These are phyloP conservation scores for Botrytis sinoallii DNA, from an alignment of 2,329 filamentous ascomycete species.

Conservation along the genomic window DNA sequence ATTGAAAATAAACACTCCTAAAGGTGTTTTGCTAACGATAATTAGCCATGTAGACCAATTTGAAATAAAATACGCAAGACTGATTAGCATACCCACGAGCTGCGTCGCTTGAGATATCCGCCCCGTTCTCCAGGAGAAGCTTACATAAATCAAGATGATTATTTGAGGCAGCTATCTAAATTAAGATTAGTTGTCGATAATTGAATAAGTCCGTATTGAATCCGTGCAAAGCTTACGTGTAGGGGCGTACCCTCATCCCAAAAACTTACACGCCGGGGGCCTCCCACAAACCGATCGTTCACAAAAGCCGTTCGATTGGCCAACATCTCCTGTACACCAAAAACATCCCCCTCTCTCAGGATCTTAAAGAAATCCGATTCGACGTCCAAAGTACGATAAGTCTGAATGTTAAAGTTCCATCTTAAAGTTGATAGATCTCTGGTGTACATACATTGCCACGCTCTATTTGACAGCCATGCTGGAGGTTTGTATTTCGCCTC, in stretches of 20 bases:
- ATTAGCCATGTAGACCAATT: neutral
- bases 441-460: conserved; percentile 8
- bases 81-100: neutral
- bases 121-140: neutral
- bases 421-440: neutral
- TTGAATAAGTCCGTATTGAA: neutral
- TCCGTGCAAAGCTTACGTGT: neutral
- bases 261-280: too few relatives aligned
- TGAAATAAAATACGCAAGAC: neutral
- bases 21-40: neutral
- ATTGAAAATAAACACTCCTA: too few relatives aligned
- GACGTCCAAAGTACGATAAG: conserved; percentile 6
- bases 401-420: conserved; percentile 10
- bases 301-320: conserved; percentile 11
- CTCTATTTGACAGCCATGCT: conserved; percentile 9
- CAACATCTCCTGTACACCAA: conserved; percentile 16
- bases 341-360: conserved; percentile 7
- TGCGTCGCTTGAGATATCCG: neutral
- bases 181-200: neutral
- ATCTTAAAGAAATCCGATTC: neutral
- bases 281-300: neutral
- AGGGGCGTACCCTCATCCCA: neutral
- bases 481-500: conserved; percentile 18
- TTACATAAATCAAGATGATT: neutral
- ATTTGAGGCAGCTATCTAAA: neutral